A percentile compares a stretch with the other conserved stretches of the same genome.
Conservation (phyloP, 495 filamentous ascomycete genomes). For the Podospora tetraspora region DNA sequence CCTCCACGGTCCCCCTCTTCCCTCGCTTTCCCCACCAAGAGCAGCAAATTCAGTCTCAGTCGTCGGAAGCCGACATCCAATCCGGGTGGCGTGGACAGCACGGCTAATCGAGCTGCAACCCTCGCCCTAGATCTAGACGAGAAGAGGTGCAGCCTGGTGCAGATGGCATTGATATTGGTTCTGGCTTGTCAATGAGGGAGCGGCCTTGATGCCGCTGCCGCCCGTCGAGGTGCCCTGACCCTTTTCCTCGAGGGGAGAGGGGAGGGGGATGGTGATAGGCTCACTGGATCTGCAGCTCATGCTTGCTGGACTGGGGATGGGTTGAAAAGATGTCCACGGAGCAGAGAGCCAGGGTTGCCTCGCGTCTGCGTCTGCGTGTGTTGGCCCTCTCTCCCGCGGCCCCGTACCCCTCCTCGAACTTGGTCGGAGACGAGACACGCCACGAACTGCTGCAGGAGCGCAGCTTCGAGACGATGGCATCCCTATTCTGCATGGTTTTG, state of each 20-base stretch:
- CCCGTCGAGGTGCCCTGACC: neutral
- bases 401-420: neutral
- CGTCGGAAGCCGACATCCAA: neutral
- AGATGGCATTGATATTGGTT: neutral
- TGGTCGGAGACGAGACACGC: constrained; percentile 1
- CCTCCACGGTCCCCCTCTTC: neutral
- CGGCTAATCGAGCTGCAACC: constrained; percentile 5
- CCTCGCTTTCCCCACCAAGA: neutral
- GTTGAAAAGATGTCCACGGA: constrained; percentile 23
- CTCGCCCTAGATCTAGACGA: constrained; percentile 5
- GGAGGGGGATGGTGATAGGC: constrained; percentile 1
- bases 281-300: constrained; percentile 25
- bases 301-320: constrained; percentile 17
- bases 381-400: constrained; percentile 16
- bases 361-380: constrained; percentile 22
- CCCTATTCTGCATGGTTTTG: neutral
- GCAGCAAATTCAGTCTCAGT: neutral
- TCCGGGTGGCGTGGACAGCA: neutral
- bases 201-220: neutral
- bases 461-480: neutral
- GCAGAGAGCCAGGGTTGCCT: constrained; percentile 28
- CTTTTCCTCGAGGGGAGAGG: constrained; percentile 2
- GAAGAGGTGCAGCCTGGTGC: neutral
- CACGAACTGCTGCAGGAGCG: constrained; percentile 12
- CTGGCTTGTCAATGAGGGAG: constrained; percentile 8